Percentiles rank a stretch among this genome's conserved stretches.
Evolutionary conservation across 805 yeast genomes (phyloP).

Genomic region (Starmerella cellae): DNA sequence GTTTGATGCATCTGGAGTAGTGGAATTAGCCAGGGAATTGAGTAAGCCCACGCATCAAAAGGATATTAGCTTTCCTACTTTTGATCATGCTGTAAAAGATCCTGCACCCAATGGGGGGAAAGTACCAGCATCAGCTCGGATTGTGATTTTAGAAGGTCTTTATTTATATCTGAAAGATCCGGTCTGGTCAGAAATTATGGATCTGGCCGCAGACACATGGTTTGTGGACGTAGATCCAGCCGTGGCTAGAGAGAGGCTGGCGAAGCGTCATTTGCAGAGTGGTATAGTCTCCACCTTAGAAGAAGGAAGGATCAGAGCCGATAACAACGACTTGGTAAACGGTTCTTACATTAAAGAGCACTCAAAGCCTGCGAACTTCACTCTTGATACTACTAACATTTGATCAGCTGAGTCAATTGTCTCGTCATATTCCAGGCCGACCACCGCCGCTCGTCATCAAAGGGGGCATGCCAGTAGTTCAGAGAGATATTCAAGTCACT

Average conservation of each 20-base stretch:
- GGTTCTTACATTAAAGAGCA: slow-evolving; percentile 33
- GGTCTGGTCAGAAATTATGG: slow-evolving; percentile 44
- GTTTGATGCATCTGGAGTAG: slow-evolving; percentile 49
- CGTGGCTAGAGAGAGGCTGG: slow-evolving; percentile 44
- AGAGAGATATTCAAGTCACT: slow-evolving; percentile 21
- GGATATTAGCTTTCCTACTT: slow-evolving; percentile 40
- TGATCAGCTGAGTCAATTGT: slow-evolving; percentile 4
- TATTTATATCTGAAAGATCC: slow-evolving; percentile 48
- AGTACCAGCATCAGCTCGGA: slow-evolving; percentile 36
- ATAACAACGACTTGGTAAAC: slow-evolving; percentile 47
- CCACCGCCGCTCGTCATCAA: slow-evolving; percentile 22
- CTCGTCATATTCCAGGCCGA: slow-evolving; percentile 26
- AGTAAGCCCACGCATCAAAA: slow-evolving; percentile 5
- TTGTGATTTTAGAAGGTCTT: slow-evolving; percentile 63
- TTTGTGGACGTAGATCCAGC: slow-evolving; percentile 37
- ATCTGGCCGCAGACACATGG: slow-evolving; percentile 31
- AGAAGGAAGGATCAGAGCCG: slow-evolving; percentile 29
- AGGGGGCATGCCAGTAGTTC: slow-evolving; percentile 28
- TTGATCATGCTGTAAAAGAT: slow-evolving; percentile 56
- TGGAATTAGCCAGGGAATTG: slow-evolving; percentile 27
- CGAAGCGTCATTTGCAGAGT: slow-evolving; percentile 43
- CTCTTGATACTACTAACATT: background rate
- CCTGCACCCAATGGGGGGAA: slow-evolving; percentile 45
- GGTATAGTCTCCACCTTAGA: slow-evolving; percentile 28
- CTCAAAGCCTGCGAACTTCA: slow-evolving; percentile 22